Percentiles rank a stretch among this genome's conserved stretches.
These are phyloP conservation scores for Geranium incanum DNA, from an alignment of 441 rosid genomes.

Conservation along the genomic window DNA sequence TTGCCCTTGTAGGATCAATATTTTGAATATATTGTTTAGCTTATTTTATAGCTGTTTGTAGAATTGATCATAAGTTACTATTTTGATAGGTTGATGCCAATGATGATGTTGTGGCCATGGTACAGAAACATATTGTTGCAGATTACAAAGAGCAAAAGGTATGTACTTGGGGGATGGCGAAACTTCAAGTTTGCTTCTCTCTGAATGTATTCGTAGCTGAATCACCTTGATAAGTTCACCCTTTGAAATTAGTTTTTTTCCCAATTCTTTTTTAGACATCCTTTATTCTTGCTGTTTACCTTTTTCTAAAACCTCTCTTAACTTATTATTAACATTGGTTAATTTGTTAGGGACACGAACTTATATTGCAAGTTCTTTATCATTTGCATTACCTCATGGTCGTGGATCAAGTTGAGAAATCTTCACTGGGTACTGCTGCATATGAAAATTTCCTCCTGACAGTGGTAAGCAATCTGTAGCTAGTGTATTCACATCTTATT, in stretches of 20 bases:
- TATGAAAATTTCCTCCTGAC: constrained; percentile 82
- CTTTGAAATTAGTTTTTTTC: background rate
- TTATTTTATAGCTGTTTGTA: background rate
- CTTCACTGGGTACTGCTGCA: constrained; percentile 38
- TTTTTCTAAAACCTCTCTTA: constrained; percentile 16
- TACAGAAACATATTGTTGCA: constrained; percentile 63
- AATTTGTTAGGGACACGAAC: constrained; percentile 83
- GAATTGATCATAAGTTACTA: background rate
- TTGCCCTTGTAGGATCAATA: background rate
- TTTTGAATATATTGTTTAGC: background rate
- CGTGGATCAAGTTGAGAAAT: constrained; percentile 40
- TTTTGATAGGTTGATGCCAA: constrained; percentile 70
- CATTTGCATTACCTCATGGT: constrained; percentile 66
- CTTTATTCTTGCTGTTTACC: background rate
- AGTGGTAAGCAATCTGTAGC: constrained; percentile 52
- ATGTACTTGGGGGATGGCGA: constrained; percentile 15
- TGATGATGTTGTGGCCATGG: constrained; percentile 57
- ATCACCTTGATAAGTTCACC: background rate
- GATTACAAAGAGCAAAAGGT: constrained; percentile 85
- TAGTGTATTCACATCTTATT: constrained; percentile 16
- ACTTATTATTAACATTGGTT: constrained; percentile 20
- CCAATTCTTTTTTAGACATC: constrained; percentile 2
- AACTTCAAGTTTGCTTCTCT: background rate
- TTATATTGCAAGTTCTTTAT: constrained; percentile 75
- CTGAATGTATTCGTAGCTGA: background rate